Base-by-base conservation (phyloP, 441 rosid species). In the Breynia disticha region DNA sequence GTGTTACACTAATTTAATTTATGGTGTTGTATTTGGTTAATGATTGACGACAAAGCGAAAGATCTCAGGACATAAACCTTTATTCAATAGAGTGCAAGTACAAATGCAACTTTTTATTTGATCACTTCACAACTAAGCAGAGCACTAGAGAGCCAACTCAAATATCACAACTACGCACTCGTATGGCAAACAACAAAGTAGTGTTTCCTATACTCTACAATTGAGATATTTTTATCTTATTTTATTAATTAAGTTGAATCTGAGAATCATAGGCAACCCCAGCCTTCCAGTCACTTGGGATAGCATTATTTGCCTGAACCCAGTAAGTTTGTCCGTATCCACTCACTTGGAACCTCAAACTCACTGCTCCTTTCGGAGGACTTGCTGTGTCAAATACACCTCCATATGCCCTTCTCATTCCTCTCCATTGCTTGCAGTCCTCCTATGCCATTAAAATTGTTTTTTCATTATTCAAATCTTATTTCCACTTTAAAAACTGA, bases 321-420 rank as follows among this genome's bases (percentile, higher is more conserved):
- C 97, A 89, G 5, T 21, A 71, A 21, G 58, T 19, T 7, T 79
- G 79, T 8, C 48, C 74, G 57, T 75, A 55, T 41, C 85, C 80
- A 6, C 61, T 51, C 22, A 82, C 81, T 62, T 61, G 72, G 50
- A 89, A 67, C 75, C 88, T 80, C 63, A 84, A 59, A 1, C 48
- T 62, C n/a, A 86, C 58, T 5, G 42, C 11, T 0, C 85, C 95
- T 37, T 32, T 57, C 17, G 94, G 97, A 14, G 95, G 95, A 45
- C 60, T 80, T 1, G 74, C 51, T 14, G 49, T 21, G 73, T 89
- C 95, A 38, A 65, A 88, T 42, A 83, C 90, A 3, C 78, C 86
- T 19, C 88, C 93, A 38, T 59, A 79, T 1, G 77, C 90, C 72
- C 75, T 84, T 67, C 95, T 79, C 97, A 84, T 82, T 10, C 76